These are phyloP conservation scores for Mortierella sp. DNA, from an alignment of 371 early-diverging fungal genomes.

Conservation along the genomic window DNA sequence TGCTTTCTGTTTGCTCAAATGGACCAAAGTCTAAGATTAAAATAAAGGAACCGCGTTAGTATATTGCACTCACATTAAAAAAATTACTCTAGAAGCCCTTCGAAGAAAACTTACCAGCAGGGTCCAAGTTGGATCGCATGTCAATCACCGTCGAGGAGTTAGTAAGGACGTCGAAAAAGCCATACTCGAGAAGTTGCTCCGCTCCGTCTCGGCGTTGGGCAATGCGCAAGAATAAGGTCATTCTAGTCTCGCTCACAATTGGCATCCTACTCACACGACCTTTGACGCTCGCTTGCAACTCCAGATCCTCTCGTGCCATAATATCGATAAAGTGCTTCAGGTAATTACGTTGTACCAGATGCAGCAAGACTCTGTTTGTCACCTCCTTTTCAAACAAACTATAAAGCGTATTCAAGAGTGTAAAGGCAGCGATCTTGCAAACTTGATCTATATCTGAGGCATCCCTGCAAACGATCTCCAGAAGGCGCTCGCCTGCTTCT, in stretches of 20 bases:
- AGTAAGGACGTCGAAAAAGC: constrained; percentile 83
- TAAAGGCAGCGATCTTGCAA: constrained; percentile 90
- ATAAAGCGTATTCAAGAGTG: constrained; percentile 80
- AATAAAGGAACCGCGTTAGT: not conserved
- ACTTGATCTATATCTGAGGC: constrained; percentile 84
- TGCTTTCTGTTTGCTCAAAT: constrained; percentile 56
- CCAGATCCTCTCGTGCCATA: constrained; percentile 77
- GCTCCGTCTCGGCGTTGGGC: constrained; percentile 83
- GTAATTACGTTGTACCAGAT: constrained; percentile 77
- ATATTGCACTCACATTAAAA: not conserved
- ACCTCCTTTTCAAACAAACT: constrained; percentile 63
- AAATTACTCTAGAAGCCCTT: not conserved
- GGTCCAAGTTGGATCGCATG: constrained; percentile 65
- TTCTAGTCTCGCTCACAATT: constrained; percentile 87
- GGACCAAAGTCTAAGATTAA: constrained; percentile 39
- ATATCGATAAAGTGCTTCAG: constrained; percentile 73
- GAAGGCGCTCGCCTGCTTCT: constrained; percentile 72
- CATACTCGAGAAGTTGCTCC: constrained; percentile 78
- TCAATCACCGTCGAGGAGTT: constrained; percentile 80
- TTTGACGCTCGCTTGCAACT: constrained; percentile 70
- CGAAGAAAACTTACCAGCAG: constrained; percentile 23
- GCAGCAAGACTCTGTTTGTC: constrained; percentile 69
- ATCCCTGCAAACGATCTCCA: constrained; percentile 82
- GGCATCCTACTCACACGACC: constrained; percentile 67
- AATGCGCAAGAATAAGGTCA: constrained; percentile 84